A percentile compares a stretch with the other conserved stretches of the same genome.
Evolutionary conservation across 73 alveolate species (phyloP).

Genomic region (Symbiodinium pilosum): DNA sequence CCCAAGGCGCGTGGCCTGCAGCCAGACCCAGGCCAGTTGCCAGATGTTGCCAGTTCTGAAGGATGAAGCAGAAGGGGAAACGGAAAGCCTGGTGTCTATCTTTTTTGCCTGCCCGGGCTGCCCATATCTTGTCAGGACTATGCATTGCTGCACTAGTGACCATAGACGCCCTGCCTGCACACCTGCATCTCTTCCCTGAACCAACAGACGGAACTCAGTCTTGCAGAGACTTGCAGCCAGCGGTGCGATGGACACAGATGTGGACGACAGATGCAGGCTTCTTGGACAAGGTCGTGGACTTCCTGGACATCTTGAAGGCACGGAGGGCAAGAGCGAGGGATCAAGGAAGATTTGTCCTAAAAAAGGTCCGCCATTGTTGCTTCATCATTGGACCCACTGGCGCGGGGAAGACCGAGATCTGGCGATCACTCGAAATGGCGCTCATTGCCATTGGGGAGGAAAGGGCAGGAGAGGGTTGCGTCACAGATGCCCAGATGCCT

Average conservation of each 20-base stretch:
- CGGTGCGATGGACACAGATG: too few species aligned
- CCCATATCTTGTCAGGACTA: too few species aligned
- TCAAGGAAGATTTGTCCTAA: background rate
- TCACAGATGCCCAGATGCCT: too few species aligned
- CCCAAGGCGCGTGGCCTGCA: background rate
- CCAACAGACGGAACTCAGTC: too few species aligned
- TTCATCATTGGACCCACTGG: constrained; percentile 99
- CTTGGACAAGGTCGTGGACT: constrained; percentile 73
- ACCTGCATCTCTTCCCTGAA: too few species aligned
- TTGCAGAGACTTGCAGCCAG: too few species aligned
- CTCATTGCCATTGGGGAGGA: constrained; percentile 71
- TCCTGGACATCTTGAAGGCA: constrained; percentile 66
- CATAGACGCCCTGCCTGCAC: too few species aligned
- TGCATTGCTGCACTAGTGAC: too few species aligned
- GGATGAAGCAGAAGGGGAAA: too few species aligned
- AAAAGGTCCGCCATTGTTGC: constrained; percentile 99
- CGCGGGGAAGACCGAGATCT: constrained; percentile 99
- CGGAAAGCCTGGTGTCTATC: too few species aligned
- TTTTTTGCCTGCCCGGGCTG: too few species aligned
- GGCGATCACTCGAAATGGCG: constrained; percentile 96
- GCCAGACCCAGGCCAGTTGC: background rate
- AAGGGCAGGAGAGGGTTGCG: background rate
- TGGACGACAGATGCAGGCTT: background rate
- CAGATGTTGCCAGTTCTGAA: background rate
- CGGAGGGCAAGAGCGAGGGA: background rate